Percentiles rank a stretch among this genome's conserved stretches.
These are phyloP conservation scores for Bonia amplexicaulis DNA, from an alignment of 176 grass and related monocot genomes.

Conservation along the genomic window DNA sequence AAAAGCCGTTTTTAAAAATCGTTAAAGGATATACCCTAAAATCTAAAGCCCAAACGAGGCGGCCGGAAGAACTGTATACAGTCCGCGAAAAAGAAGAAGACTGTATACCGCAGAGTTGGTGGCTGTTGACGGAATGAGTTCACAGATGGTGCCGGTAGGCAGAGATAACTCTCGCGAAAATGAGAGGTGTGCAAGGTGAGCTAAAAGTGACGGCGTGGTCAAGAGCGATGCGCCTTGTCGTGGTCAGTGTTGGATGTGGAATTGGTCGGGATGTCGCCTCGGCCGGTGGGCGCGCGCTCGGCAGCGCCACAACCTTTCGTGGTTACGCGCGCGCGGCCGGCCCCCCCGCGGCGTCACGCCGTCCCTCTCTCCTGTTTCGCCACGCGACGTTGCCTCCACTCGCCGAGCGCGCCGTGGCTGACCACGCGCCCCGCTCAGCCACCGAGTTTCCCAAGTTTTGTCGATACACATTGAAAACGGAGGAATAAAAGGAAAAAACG, in stretches of 20 bases:
- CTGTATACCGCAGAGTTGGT: background rate
- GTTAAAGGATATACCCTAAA: too few relatives aligned
- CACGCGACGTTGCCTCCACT: background rate
- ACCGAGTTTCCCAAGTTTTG: too few relatives aligned
- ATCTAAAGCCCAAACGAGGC: too few relatives aligned
- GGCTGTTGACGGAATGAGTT: background rate
- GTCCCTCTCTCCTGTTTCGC: background rate
- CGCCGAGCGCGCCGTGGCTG: background rate
- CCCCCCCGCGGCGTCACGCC: too few relatives aligned
- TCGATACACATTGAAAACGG: background rate
- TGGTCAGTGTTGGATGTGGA: constrained; percentile 23
- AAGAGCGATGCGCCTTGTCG: background rate
- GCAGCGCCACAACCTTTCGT: too few relatives aligned
- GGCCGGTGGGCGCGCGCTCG: too few relatives aligned
- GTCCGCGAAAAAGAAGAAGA: background rate
- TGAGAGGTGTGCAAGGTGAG: background rate
- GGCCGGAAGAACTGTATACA: background rate
- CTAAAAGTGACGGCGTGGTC: constrained; percentile 15
- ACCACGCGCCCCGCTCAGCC: background rate
- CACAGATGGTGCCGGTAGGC: background rate
- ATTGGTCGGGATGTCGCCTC: background rate
- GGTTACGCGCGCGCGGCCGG: too few relatives aligned
- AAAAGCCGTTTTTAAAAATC: too few relatives aligned
- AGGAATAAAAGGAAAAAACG: too few relatives aligned
- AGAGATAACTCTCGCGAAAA: background rate